Evolutionary conservation across 2,329 filamentous ascomycete species (phyloP).

Genomic region (Leptographium galeiforme): DNA sequence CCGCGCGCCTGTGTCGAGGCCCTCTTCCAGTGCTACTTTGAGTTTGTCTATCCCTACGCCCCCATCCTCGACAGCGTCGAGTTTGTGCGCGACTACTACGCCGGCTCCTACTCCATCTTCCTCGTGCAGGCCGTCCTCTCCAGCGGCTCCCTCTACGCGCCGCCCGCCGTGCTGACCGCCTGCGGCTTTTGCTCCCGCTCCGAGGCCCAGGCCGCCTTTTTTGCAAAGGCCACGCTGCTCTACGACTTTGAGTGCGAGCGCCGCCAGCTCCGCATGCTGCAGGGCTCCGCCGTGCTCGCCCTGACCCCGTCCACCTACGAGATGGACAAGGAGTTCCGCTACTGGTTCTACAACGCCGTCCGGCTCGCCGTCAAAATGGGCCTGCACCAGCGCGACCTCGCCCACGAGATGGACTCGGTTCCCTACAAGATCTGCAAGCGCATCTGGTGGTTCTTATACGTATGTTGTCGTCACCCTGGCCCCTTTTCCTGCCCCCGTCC

Average conservation of each 20-base stretch:
- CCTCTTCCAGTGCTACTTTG: constrained; percentile 2
- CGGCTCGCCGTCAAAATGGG: constrained; percentile 3
- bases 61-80: background rate
- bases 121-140: background rate
- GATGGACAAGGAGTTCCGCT: constrained; percentile 2
- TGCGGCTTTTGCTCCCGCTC: background rate
- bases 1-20: background rate
- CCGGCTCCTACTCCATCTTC: background rate
- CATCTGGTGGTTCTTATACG: constrained; percentile 1
- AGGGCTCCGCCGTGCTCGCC: background rate
- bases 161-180: background rate
- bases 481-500: background rate
- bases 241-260: constrained; percentile 1
- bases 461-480: background rate
- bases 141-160: background rate
- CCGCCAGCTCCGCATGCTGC: background rate
- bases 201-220: background rate
- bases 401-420: background rate
- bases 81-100: background rate
- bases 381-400: background rate
- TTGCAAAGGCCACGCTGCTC: background rate
- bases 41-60: background rate
- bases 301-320: background rate
- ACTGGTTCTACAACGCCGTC: constrained; percentile 3
- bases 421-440: background rate